Evolutionary conservation across 2,329 filamentous ascomycete species (phyloP), one percentile per base, ranked within the genome.

Genomic region (Fusarium xyrophilum): DNA sequence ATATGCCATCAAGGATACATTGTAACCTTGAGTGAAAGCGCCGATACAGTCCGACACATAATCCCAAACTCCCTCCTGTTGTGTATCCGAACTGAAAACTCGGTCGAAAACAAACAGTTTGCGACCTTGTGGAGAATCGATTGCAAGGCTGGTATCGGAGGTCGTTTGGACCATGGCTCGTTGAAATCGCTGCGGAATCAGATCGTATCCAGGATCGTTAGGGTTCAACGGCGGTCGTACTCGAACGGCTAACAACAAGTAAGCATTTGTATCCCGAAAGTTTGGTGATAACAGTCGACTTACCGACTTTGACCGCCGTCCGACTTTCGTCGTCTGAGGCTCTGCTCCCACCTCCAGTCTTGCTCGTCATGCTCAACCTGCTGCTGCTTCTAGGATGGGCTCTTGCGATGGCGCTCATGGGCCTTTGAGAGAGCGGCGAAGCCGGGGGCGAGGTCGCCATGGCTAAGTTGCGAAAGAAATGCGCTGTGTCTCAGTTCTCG

Each of bases 51-150:
- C 96, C 66, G 88, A 88, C 50, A 99, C 84, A 75, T 99, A 99
- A 47, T 97, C 92, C 92, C 95, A 99, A 47, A 99, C 82, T 47
- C 94, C 95, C 70, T 96, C 91, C 78, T 99, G 96, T 63, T 88
- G 86, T 11, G 93, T 85, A 4, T 96, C 91, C 73, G 94, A 89
- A 33, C 89, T 86, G 76, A 99, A 99, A 8, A 99, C 94, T 65
- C 93, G 90, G 80, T 99, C 96, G 77, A 99, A 99, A 23, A 98
- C 91, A 76, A 99, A 99, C 6, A 97, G 85, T 77, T 98, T 98
- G 76, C 91, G 91, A 51, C 95, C 96, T 76, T 97, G 93, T 0
- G 93, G 91, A 4, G 94, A 92, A 76, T 98, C 96, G 71, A 99
- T 93, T 27, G 92, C 86, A 50, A 99, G 83, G 76, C 88, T 97